phyloP scores from a whole-genome alignment of 2,329 filamentous ascomycete species.

The Paraphoma sp. region DNA sequence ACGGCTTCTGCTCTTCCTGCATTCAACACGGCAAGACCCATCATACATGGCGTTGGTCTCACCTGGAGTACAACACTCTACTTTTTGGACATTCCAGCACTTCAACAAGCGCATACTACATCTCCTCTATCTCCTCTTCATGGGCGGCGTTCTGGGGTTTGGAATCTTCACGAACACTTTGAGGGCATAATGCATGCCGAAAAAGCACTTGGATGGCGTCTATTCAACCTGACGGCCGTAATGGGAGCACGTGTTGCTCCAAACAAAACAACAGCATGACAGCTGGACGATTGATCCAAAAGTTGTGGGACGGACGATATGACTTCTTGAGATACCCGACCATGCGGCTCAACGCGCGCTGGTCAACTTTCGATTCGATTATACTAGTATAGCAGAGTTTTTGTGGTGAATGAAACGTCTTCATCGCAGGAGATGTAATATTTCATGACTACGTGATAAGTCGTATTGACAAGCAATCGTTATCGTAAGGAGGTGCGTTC shows the following conservation, averaged over 20 bases:
- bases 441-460: too few relatives aligned
- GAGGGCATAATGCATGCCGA: constrained; percentile 1
- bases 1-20: constrained; percentile 29
- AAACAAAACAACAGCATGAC: neutral
- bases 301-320: constrained; percentile 6
- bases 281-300: constrained; percentile 5
- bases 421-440: neutral
- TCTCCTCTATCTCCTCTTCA: constrained; percentile 1
- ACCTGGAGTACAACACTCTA: constrained; percentile 6
- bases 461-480: too few relatives aligned
- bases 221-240: constrained; percentile 49
- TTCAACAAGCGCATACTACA: constrained; percentile 25
- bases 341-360: constrained; percentile 35
- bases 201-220: constrained; percentile 45
- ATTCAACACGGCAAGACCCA: constrained; percentile 43
- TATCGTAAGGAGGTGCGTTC: neutral
- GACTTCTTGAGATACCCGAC: constrained; percentile 36
- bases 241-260: constrained; percentile 27
- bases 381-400: neutral
- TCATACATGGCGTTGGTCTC: constrained; percentile 16
- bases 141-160: constrained; percentile 9
- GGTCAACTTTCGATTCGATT: constrained; percentile 15
- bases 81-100: constrained; percentile 8
- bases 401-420: neutral
- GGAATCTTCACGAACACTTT: neutral